These are phyloP conservation scores for Aureobasidium mangrovei DNA, from an alignment of 2,329 filamentous ascomycete species.

Conservation along the genomic window DNA sequence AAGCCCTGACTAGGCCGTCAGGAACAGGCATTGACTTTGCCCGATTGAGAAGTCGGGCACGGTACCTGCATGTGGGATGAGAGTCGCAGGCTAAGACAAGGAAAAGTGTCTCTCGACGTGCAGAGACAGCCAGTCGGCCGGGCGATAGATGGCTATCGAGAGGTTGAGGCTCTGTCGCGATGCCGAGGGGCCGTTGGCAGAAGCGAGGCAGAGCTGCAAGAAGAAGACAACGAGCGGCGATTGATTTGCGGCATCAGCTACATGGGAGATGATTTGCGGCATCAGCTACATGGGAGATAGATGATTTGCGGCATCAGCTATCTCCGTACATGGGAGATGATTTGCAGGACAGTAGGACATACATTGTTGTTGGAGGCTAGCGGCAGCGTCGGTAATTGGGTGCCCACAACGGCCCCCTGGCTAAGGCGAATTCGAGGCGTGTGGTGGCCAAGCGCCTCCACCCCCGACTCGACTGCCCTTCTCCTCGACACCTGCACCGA, in stretches of 20 bases:
- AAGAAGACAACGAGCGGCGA: neutral
- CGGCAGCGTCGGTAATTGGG: neutral
- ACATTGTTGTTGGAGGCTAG: too few relatives aligned
- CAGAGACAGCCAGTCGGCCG: too few relatives aligned
- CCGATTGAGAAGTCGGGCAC: neutral
- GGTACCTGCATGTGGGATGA: conserved; percentile 3
- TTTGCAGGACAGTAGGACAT: neutral
- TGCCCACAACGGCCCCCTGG: neutral
- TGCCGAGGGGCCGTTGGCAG: neutral
- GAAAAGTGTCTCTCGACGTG: neutral
- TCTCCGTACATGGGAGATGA: neutral
- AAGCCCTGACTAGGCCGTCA: neutral
- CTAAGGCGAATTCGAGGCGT: conserved; percentile 2
- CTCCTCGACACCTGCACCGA: neutral
- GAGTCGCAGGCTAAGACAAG: neutral
- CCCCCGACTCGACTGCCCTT: neutral
- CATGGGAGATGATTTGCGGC: neutral
- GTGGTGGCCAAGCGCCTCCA: neutral
- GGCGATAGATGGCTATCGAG: too few relatives aligned
- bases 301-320: neutral
- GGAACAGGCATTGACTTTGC: conserved; percentile 7
- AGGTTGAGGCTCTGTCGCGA: neutral
- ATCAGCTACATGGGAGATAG: neutral
- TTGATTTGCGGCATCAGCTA: neutral
- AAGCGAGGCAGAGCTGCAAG: neutral